phyloP scores from a whole-genome alignment of 108 stramenopile genomes.

The Nannochloropsis oceanica region DNA sequence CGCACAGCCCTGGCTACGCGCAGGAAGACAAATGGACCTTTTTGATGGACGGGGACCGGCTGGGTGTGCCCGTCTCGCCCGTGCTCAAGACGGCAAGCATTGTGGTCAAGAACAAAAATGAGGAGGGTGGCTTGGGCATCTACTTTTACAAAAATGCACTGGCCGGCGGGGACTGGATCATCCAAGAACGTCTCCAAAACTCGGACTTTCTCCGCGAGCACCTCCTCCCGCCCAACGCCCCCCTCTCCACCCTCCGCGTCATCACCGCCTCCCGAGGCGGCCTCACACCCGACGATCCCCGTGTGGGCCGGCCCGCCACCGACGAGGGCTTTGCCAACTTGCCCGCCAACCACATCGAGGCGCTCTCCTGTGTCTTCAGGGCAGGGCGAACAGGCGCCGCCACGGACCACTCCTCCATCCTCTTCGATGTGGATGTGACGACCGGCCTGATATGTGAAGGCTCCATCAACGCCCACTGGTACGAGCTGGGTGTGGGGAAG shows the following conservation, averaged over 20 bases:
- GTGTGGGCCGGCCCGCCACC: background rate
- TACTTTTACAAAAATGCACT: conserved; percentile 82
- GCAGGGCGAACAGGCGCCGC: conserved; percentile 69
- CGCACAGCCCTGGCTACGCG: conserved; percentile 9
- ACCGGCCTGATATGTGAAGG: conserved; percentile 65
- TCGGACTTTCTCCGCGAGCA: conserved; percentile 20
- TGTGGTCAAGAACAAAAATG: conserved; percentile 88
- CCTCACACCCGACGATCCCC: background rate
- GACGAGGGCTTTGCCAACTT: background rate
- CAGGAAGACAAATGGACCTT: conserved; percentile 96
- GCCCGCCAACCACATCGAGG: conserved; percentile 32
- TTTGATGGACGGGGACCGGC: conserved; percentile 51
- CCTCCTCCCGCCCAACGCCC: conserved; percentile 72
- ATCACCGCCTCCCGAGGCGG: conserved; percentile 61
- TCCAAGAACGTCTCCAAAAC: conserved; percentile 60
- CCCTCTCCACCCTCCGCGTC: conserved; percentile 92
- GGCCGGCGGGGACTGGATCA: conserved; percentile 78
- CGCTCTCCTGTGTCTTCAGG: conserved; percentile 84
- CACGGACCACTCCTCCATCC: conserved; percentile 86
- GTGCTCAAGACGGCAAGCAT: conserved; percentile 59
- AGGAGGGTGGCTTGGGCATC: conserved; percentile 94
- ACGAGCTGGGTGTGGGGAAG: conserved; percentile 53
- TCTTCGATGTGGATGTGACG: conserved; percentile 81
- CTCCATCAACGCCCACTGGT: conserved; percentile 96
- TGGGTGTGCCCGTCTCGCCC: conserved; percentile 76